phyloP scores from a whole-genome alignment of 192 early-diverging fungal genomes.

The Thamnidium elegans region DNA sequence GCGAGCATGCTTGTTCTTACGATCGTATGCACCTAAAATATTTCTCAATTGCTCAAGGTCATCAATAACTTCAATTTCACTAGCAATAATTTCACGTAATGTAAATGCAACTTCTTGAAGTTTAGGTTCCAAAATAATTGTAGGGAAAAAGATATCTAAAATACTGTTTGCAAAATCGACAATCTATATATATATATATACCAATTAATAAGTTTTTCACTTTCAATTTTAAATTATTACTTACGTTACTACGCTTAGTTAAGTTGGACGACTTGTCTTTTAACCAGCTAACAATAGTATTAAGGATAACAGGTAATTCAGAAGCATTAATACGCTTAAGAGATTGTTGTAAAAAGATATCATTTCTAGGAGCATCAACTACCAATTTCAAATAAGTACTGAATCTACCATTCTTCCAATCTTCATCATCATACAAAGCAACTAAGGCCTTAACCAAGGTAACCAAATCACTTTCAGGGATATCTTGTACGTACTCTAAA shows the following conservation, averaged over 20 bases:
- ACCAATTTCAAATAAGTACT: conserved; percentile 34
- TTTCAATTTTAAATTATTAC: not conserved
- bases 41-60: conserved; percentile 41
- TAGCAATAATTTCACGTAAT: conserved; percentile 29
- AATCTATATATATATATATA: conserved; percentile 30
- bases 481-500: conserved; percentile 42
- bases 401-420: conserved; percentile 18
- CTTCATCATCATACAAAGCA: conserved; percentile 11
- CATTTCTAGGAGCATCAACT: conserved; percentile 40
- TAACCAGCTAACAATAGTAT: conserved; percentile 37
- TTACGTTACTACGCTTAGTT: not conserved
- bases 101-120: conserved; percentile 37
- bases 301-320: conserved; percentile 41
- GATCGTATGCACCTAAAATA: conserved; percentile 41
- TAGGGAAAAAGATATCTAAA: conserved; percentile 49
- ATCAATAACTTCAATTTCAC: conserved; percentile 27
- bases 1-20: conserved; percentile 36
- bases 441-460: conserved; percentile 41
- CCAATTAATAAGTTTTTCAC: not conserved
- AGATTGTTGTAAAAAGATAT: conserved; percentile 52
- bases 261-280: conserved; percentile 23
- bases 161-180: conserved; percentile 43
- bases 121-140: conserved; percentile 44
- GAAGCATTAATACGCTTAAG: conserved; percentile 39
- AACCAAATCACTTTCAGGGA: conserved; percentile 47